These are phyloP conservation scores for Poa pratensis DNA, from an alignment of 176 grass and related monocot species.

Conservation along the genomic window DNA sequence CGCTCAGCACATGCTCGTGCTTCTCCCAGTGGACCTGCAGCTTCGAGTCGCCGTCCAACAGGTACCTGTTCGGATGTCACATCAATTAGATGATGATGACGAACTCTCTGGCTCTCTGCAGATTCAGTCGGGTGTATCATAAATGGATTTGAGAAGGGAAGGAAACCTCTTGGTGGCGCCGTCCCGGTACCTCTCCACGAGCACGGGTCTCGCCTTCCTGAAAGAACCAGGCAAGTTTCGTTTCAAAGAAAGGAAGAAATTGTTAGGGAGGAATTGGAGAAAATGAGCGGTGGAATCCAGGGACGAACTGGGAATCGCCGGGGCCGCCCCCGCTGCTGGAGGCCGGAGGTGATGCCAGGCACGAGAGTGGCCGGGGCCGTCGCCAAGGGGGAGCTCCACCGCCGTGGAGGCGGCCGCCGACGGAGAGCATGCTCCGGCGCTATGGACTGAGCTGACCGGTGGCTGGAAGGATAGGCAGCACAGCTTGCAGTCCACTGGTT, in stretches of 20 bases:
- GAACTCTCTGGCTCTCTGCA: background rate
- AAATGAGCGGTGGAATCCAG: constrained; percentile 1
- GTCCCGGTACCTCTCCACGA: constrained; percentile 75
- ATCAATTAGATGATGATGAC: background rate
- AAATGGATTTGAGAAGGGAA: constrained; percentile 10
- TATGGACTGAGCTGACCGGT: constrained; percentile 6
- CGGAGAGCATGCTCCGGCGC: constrained; percentile 45
- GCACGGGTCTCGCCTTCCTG: constrained; percentile 57
- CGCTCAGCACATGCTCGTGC: constrained; percentile 24
- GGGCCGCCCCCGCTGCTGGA: background rate
- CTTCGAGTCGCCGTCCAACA: constrained; percentile 51
- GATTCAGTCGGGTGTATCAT: background rate
- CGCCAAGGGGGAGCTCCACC: constrained; percentile 18
- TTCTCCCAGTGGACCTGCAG: constrained; percentile 53
- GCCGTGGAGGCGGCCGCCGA: constrained; percentile 10
- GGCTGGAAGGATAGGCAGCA: constrained; percentile 15
- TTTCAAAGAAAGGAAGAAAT: background rate
- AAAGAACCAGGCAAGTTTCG: background rate
- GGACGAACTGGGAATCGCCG: constrained; percentile 39
- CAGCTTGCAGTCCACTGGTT: constrained; percentile 20
- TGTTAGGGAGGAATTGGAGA: background rate
- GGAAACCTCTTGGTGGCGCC: constrained; percentile 71
- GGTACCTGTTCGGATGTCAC: constrained; percentile 51
- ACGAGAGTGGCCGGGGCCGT: background rate
- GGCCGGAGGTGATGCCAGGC: constrained; percentile 6